phyloP scores from a whole-genome alignment of 179 eudicot genomes.

The Gypsophila paniculata region DNA sequence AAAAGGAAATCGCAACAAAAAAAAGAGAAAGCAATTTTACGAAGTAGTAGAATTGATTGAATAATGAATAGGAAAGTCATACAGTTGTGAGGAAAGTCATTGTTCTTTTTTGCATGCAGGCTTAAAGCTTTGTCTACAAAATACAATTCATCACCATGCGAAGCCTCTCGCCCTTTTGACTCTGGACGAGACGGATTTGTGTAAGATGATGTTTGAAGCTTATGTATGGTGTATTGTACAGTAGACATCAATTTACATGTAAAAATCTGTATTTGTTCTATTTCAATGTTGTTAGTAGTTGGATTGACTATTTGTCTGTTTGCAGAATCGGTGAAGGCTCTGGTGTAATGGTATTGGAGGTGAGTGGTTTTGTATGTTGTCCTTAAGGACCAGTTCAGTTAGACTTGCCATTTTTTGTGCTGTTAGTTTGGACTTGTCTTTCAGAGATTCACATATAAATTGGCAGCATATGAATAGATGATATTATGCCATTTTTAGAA shows the following conservation, averaged over 20 bases:
- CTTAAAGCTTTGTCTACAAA: slow-evolving; percentile 78
- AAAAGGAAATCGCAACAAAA: no score
- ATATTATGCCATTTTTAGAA: neutral
- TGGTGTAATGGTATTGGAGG: slow-evolving; percentile 90
- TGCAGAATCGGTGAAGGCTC: slow-evolving; percentile 94
- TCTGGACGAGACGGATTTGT: slow-evolving; percentile 90
- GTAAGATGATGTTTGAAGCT: slow-evolving; percentile 45
- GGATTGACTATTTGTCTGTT: slow-evolving; percentile 19
- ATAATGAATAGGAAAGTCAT: no score
- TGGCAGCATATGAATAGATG: slow-evolving; percentile 8
- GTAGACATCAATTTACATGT: neutral
- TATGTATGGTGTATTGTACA: slow-evolving; percentile 10
- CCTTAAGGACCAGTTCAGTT: neutral
- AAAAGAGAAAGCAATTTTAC: no score
- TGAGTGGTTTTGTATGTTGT: slow-evolving; percentile 35
- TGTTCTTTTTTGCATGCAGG: slow-evolving; percentile 40
- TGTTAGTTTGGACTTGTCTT: neutral
- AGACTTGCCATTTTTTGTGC: slow-evolving; percentile 15
- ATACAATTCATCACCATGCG: slow-evolving; percentile 67
- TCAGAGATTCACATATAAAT: slow-evolving; percentile 5
- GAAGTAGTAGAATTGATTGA: no score
- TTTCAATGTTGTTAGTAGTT: slow-evolving; percentile 6
- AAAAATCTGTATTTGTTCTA: neutral
- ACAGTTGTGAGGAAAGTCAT: no score
- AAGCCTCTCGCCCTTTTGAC: slow-evolving; percentile 96